Evolutionary conservation across 108 stramenopile species (phyloP), one percentile per base, ranked within the genome.

Genomic region (Conticribra guillardii): DNA sequence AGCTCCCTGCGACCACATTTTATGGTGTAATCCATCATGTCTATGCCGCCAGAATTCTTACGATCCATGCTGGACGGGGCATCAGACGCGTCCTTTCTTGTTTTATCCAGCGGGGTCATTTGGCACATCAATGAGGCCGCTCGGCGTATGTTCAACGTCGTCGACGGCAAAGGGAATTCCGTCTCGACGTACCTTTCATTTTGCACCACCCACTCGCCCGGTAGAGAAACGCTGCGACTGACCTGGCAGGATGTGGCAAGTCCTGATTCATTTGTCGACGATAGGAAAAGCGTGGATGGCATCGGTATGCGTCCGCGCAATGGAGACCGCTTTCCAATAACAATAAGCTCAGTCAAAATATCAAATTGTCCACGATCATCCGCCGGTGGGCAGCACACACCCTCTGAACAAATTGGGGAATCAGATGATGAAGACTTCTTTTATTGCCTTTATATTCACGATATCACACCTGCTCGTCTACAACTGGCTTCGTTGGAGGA

Each of bases 121-220:
- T 60, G 65, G 53, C 68, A 77, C 33, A 69, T 47, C 37, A 77
- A 77, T 23, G 60, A 68, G 28, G 26, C 69, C 7, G 47, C 76
- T 5, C 60, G 60, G 24, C 41, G 34, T 5, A 56, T 57, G 56
- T 73, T 73, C 37, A 49, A 63, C 21, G 16, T 51, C n/a, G n/a
- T 22, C 21, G 50, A 51, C 5, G 21, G 4, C 4, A 22, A 4
- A 19, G 50, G 50, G 8, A 4, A n/a, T 18, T 9, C 50, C n/a
- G 16, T 51, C n/a, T 4, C n/a, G 5, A 22, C n/a, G 4, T 51
- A 51, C 50, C n/a, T 51, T 51, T 51, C 50, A 51, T 51, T 51
- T 22, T 51, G 9, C 50, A 5, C 21, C n/a, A 51, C 50, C 50
- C n/a, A n/a, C 4, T 15, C 5, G 8, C n/a, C n/a, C n/a, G 21